A percentile compares a stretch with the other conserved stretches of the same genome.
phyloP scores from a whole-genome alignment of 805 yeast genomes.

The Allodekkera sacchari region DNA sequence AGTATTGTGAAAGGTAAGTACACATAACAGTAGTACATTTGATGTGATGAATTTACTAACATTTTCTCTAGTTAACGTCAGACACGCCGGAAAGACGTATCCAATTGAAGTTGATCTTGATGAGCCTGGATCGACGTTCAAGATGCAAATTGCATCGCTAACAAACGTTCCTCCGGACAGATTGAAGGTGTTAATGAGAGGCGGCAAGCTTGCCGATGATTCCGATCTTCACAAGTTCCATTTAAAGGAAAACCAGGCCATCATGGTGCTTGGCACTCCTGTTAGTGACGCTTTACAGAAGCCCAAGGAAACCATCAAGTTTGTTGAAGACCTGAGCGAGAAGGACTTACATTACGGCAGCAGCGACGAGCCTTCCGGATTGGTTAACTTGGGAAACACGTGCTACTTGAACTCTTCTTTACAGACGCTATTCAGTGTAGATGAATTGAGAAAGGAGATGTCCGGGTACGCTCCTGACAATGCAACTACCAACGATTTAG shows the following conservation, averaged over 20 bases:
- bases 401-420: slow-evolving; percentile 69
- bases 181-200: slow-evolving; percentile 84
- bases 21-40: not conserved
- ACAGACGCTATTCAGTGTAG: slow-evolving; percentile 43
- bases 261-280: slow-evolving; percentile 92
- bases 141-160: slow-evolving; percentile 56
- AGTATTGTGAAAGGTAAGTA: not conserved
- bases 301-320: slow-evolving; percentile 47
- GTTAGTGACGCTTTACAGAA: slow-evolving; percentile 44
- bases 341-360: slow-evolving; percentile 11
- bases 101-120: slow-evolving; percentile 45
- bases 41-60: not conserved
- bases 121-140: slow-evolving; percentile 55
- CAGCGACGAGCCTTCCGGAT: slow-evolving; percentile 50
- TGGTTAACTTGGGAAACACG: slow-evolving; percentile 66
- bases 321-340: slow-evolving; percentile 55
- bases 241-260: slow-evolving; percentile 54
- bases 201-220: slow-evolving; percentile 80
- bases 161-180: slow-evolving; percentile 84
- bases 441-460: slow-evolving; percentile 32
- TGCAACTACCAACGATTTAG: slow-evolving; percentile 17
- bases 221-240: slow-evolving; percentile 38
- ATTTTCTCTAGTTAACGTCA: slow-evolving; percentile 33
- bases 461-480: slow-evolving; percentile 13
- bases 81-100: slow-evolving; percentile 63